A percentile compares a stretch with the other conserved stretches of the same genome.
These are phyloP conservation scores for Gomphus sp. DNA, from an alignment of 1,284 basidiomycete species.

Conservation along the genomic window DNA sequence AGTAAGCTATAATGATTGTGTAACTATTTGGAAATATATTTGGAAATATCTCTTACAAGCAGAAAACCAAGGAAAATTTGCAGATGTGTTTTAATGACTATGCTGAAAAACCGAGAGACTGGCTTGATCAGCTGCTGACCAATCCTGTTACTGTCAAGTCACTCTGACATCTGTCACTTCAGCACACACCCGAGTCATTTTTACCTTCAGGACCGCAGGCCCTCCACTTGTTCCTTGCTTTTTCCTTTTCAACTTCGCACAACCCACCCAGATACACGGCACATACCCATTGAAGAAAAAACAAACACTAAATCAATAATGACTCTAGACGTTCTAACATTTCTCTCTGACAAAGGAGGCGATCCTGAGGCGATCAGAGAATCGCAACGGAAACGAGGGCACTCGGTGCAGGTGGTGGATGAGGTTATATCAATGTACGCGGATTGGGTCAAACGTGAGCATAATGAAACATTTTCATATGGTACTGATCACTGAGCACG, in stretches of 20 bases:
- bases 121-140: too few species aligned
- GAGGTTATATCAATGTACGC: slow-evolving; percentile 89
- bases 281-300: not conserved
- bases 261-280: not conserved
- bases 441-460: slow-evolving; percentile 86
- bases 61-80: too few species aligned
- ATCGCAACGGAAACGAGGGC: slow-evolving; percentile 87
- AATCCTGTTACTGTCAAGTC: too few species aligned
- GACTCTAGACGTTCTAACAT: slow-evolving; percentile 73
- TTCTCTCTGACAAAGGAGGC: slow-evolving; percentile 85
- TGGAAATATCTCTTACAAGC: too few species aligned
- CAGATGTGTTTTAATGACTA: too few species aligned
- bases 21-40: too few species aligned
- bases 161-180: not conserved
- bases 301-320: slow-evolving; percentile 21
- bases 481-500: not conserved
- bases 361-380: slow-evolving; percentile 90
- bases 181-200: not conserved
- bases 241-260: not conserved
- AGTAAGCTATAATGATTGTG: too few species aligned
- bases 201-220: not conserved
- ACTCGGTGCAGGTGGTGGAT: slow-evolving; percentile 86
- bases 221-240: not conserved
- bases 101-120: too few species aligned
- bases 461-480: not conserved